Percentiles rank a stretch among this genome's conserved stretches.
Conservation (phyloP, 345 rosid species). For the Trapa bicornis region DNA sequence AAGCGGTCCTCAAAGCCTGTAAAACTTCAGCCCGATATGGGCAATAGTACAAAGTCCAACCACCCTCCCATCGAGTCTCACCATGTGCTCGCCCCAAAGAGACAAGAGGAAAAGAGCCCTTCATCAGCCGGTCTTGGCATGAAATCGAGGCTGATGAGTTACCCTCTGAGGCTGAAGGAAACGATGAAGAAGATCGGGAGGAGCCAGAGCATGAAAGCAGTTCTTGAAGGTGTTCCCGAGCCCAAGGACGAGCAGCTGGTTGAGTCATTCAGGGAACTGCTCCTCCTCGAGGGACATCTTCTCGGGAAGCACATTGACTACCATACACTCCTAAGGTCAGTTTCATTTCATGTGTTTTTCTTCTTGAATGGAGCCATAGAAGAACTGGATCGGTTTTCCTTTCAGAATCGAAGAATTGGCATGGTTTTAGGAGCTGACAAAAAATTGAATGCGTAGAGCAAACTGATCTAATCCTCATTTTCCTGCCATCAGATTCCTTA, state of each 20-base stretch:
- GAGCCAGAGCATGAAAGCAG: conserved; percentile 26
- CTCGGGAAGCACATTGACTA: conserved; percentile 33
- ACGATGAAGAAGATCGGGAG: conserved; percentile 30
- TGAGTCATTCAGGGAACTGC: conserved; percentile 25
- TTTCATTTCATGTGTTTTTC: neutral
- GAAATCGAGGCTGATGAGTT: conserved; percentile 18
- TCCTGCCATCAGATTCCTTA: conserved; percentile 26
- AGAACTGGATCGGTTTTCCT: neutral
- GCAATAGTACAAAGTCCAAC: neutral
- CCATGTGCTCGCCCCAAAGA: neutral
- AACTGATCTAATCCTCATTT: neutral
- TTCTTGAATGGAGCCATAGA: neutral
- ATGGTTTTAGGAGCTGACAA: neutral
- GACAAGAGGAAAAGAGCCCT: neutral
- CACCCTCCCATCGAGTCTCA: neutral
- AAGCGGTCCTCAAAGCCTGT: conserved; percentile 18
- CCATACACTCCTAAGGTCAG: conserved; percentile 45
- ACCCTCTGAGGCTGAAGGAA: conserved; percentile 22
- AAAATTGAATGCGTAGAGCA: too few relatives aligned
- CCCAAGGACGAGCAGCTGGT: conserved; percentile 36
- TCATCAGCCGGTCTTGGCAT: conserved; percentile 13
- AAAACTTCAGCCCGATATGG: neutral
- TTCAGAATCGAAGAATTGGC: neutral
- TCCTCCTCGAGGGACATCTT: conserved; percentile 32
- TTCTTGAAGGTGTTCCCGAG: conserved; percentile 33